phyloP scores from a whole-genome alignment of 2,329 filamentous ascomycete genomes.

The Botryotinia calthae region DNA sequence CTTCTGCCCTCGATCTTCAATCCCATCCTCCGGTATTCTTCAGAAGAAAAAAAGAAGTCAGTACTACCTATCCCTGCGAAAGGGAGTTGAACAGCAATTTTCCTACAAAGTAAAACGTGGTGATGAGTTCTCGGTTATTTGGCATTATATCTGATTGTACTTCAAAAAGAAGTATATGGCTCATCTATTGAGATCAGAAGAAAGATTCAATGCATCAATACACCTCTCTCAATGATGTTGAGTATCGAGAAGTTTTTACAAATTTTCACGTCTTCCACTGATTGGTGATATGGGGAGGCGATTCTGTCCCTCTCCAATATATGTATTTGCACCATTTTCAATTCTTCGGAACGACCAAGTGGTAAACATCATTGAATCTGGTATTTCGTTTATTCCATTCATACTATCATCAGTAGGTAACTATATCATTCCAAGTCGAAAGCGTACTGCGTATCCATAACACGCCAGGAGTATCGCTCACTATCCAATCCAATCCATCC shows the following conservation, averaged over 20 bases:
- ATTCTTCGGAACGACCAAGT: not conserved
- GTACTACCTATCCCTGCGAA: not conserved
- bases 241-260: not conserved
- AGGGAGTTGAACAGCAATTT: not conserved
- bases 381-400: not conserved
- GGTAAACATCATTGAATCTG: not conserved
- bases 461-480: slow-evolving; percentile 12
- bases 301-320: not conserved
- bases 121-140: not conserved
- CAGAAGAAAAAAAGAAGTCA: too few relatives aligned
- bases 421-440: not conserved
- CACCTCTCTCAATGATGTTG: not conserved
- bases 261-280: not conserved
- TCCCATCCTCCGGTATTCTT: not conserved
- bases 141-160: not conserved
- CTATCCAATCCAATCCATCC: not conserved
- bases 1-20: not conserved
- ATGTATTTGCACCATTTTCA: not conserved
- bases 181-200: not conserved
- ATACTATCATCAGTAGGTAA: not conserved
- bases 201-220: not conserved
- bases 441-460: slow-evolving; percentile 9
- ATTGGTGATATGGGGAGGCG: not conserved
- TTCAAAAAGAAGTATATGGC: not conserved
- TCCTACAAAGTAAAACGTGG: not conserved